Evolutionary conservation across 768 basidiomycete species (phyloP).

Genomic region (Lentinula sp.): DNA sequence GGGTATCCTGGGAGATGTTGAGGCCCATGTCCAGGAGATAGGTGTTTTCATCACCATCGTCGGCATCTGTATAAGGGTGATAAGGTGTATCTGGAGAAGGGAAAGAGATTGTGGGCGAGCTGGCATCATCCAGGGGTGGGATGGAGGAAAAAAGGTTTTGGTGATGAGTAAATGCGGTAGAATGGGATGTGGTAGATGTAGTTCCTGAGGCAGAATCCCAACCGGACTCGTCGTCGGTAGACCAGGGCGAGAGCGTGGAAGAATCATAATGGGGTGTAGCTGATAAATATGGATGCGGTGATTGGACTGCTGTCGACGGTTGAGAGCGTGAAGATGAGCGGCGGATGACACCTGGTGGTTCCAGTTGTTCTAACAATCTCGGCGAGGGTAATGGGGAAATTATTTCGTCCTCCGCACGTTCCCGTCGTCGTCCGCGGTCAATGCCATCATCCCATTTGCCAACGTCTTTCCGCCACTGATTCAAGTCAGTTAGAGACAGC

Average conservation of each 20-base stretch:
- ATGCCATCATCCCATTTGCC: slow-evolving; percentile 29
- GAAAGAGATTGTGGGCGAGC: slow-evolving; percentile 6
- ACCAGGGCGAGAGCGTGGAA: slow-evolving; percentile 52
- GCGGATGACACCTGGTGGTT: slow-evolving; percentile 10
- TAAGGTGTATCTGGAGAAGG: slow-evolving; percentile 5
- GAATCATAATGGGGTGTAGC: slow-evolving; percentile 16
- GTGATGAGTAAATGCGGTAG: slow-evolving; percentile 10
- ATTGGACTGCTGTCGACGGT: slow-evolving; percentile 10
- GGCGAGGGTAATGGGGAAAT: slow-evolving; percentile 42
- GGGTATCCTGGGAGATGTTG: slow-evolving; percentile 47
- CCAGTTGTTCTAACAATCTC: slow-evolving; percentile 26
- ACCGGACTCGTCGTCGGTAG: slow-evolving; percentile 71
- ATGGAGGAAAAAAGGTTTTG: slow-evolving; percentile 8
- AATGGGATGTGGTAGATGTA: slow-evolving; percentile 44
- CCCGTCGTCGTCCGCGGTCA: slow-evolving; percentile 57
- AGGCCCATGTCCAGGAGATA: slow-evolving; percentile 33
- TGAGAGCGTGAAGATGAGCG: slow-evolving; percentile 10
- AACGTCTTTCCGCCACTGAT: slow-evolving; percentile 54
- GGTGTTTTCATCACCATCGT: slow-evolving; percentile 10
- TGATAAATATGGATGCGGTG: slow-evolving; percentile 9
- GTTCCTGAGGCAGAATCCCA: slow-evolving; percentile 69
- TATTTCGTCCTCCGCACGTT: slow-evolving; percentile 41
- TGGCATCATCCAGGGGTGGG: slow-evolving; percentile 13
- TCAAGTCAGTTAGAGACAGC: slow-evolving; percentile 36
- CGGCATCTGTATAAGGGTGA: slow-evolving; percentile 9